phyloP scores from a whole-genome alignment of 257 asterid species.

The Parsonsia alboflavescens region DNA sequence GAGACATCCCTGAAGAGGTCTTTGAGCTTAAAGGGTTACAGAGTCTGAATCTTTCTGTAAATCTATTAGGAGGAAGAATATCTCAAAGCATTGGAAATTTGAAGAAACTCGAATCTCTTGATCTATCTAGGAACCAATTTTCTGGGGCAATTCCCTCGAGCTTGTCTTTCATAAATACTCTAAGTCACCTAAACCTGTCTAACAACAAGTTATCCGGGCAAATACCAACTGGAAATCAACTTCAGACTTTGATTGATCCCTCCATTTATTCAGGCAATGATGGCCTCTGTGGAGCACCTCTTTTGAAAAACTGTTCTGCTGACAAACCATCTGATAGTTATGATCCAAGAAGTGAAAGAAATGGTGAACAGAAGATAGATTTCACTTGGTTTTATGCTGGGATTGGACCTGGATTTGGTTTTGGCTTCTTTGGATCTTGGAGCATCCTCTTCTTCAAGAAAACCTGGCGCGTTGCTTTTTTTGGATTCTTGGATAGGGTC shows the following conservation, averaged over 20 bases:
- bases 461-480: neutral
- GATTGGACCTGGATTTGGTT: conserved; percentile 22
- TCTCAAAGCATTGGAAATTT: conserved; percentile 27
- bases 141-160: conserved; percentile 28
- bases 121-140: conserved; percentile 26
- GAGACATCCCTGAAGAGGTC: conserved; percentile 16
- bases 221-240: conserved; percentile 36
- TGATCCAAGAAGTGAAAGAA: neutral
- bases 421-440: conserved; percentile 21
- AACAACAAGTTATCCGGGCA: conserved; percentile 25
- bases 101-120: conserved; percentile 30
- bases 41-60: conserved; percentile 22
- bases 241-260: conserved; percentile 15
- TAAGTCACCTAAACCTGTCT: conserved; percentile 29
- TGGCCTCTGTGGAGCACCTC: conserved; percentile 12
- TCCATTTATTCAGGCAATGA: conserved; percentile 11
- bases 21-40: conserved; percentile 5
- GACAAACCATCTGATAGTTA: neutral
- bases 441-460: conserved; percentile 2
- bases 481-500: neutral
- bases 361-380: neutral
- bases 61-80: conserved; percentile 24
- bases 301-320: neutral
- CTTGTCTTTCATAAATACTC: conserved; percentile 20
- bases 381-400: conserved; percentile 9